Base-by-base conservation (phyloP, 768 basidiomycete species). In the Amanita subjunquillea region DNA sequence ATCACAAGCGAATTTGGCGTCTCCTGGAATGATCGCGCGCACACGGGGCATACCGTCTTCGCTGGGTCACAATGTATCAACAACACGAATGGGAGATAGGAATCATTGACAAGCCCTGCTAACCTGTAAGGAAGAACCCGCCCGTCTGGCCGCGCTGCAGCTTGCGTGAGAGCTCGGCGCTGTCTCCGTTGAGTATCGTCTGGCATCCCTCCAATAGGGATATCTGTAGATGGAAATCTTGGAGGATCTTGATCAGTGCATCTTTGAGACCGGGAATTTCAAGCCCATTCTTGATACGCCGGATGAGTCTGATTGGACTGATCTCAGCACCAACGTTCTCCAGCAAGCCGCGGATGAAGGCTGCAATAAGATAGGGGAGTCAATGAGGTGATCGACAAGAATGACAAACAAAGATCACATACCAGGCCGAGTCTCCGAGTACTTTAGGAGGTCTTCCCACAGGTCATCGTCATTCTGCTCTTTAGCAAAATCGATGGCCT, bases 401-500 rank as follows among this genome's bases (percentile, higher is more conserved):
- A 56, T 17, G 17, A 30, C 29, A 10, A 32, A 4, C 12, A 9
- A 22, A 32, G 34, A 22, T 29, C 1, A 65, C 78, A 51, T 51
- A 92, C 92, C 69, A 37, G 96, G 96, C 54, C 92, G 74, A 9
- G 89, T 94, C 66, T 98, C 96, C 0, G 94, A 95, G 60, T 98
- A 98, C 55, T 77, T 83, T 25, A 99, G 70, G 7, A 99, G 75
- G 63, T 98, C 95, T 60, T 98, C 95, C 96, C 95, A 99, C 0
- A 99, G 79, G 64, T 98, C 96, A 55, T 93, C 86, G 57, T 98
- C 96, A 49, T 84, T 86, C 65, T 97, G 95, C 64, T 97, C 93
- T 61, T 94, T 95, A 2, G 94, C 95, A 57, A 99, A 99, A 54
- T 97, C 95, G 60, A 99, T 98, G 3, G 95, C 92, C 91, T 92